Evolutionary conservation across 768 basidiomycete species (phyloP), one percentile per base, ranked within the genome.

Genomic region (Agaricus blazei): DNA sequence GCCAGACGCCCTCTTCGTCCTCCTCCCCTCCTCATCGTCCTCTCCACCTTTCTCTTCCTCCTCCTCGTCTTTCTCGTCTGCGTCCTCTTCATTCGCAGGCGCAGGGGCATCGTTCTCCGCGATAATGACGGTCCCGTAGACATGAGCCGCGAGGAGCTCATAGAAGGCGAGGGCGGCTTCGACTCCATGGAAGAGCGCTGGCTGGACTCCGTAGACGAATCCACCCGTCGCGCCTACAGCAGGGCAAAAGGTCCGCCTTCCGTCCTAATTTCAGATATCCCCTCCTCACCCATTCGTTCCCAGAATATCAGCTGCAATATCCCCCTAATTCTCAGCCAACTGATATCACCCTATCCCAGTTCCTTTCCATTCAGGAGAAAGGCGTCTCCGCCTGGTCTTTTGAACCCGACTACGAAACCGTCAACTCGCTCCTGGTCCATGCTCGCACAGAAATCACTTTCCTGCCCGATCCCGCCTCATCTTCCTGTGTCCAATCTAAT

Each of bases 331-430:
- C 97, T n/a, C 78, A 88, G 43, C 92, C 95, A 24, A 95, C 96
- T 50, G 97, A 99, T 69, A 98, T 99, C 71, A 99, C 96, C 1
- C 78, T 99, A 51, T 96, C 96, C 8, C 97, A 99, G 65, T 98
- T 98, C 72, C 85, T 99, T 23, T 94, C 95, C 27, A 99, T 99
- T 56, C 97, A 99, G 68, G 97, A 99, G 73, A 99, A 99, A 66
- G 97, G 97, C 61, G 96, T 99, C 44, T 96, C 95, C 27, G 97
- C 97, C 15, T 99, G 97, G 97, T 94, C 86, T 38, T 99, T 99
- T 67, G 97, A 99, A 69, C 97, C 97, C 36, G 97, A 98, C 68
- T 98, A 95, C 67, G 95, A 98, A 71, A 88, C 92, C 51, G 84
- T 94, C 67, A 88, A 90, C 60, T 93, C 91, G 7, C 79, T 98